A percentile compares a stretch with the other conserved stretches of the same genome.
These are phyloP conservation scores for Tuber borchii DNA, from an alignment of 495 filamentous ascomycete genomes.

Conservation along the genomic window DNA sequence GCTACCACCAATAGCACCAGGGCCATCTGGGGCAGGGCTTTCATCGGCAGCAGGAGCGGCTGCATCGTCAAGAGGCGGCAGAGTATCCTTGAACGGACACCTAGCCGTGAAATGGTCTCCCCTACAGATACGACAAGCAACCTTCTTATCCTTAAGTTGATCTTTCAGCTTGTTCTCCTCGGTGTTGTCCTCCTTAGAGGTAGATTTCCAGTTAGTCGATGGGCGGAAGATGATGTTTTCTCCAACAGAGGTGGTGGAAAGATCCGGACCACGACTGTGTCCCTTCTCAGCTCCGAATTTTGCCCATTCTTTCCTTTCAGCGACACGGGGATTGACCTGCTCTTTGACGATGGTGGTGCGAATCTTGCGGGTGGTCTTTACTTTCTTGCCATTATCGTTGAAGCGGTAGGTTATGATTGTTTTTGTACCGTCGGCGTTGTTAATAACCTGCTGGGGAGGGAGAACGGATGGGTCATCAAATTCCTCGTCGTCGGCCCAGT, in stretches of 20 bases:
- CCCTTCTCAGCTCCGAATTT: conserved; percentile 87
- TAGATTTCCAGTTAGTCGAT: conserved; percentile 80
- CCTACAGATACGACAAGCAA: conserved; percentile 97
- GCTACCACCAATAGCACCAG: conserved; percentile 51
- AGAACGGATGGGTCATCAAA: conserved; percentile 78
- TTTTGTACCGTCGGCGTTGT: conserved; percentile 96
- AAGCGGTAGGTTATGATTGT: conserved; percentile 83
- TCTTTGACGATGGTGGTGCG: conserved; percentile 80
- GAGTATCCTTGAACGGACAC: conserved; percentile 74
- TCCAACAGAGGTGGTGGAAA: conserved; percentile 84
- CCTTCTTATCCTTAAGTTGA: conserved; percentile 95
- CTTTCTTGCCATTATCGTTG: conserved; percentile 89
- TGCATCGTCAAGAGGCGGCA: conserved; percentile 65
- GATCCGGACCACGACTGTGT: conserved; percentile 59
- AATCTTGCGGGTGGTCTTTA: conserved; percentile 92
- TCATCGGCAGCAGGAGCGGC: conserved; percentile 46
- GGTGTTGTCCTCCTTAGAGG: conserved; percentile 69
- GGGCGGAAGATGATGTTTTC: conserved; percentile 97
- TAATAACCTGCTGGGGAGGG: conserved; percentile 75
- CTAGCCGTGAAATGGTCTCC: conserved; percentile 97
- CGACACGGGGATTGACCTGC: conserved; percentile 91
- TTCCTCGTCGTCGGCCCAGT: conserved; percentile 96
- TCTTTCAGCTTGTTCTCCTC: conserved; percentile 82
- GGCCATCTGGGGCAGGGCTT: conserved; percentile 49
- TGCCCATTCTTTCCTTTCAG: conserved; percentile 80